A percentile compares a stretch with the other conserved stretches of the same genome.
These are phyloP conservation scores for Penicillium silybi DNA, from an alignment of 495 filamentous ascomycete genomes.

Conservation along the genomic window DNA sequence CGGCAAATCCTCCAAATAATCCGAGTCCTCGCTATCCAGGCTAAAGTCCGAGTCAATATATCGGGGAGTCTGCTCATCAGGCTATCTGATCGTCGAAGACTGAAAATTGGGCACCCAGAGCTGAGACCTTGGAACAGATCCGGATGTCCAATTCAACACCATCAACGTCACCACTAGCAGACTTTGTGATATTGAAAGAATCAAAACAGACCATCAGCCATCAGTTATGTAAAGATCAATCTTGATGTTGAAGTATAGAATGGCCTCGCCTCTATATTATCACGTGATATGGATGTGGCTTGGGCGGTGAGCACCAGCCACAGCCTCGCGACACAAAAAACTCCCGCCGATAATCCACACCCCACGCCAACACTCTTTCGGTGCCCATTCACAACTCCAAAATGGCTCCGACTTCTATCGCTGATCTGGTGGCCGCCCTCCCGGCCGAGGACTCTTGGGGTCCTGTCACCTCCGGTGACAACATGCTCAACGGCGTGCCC, in stretches of 20 bases:
- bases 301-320: conserved; percentile 32
- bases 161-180: background rate
- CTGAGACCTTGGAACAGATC: background rate
- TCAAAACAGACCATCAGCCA: background rate
- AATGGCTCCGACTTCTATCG: conserved; percentile 56
- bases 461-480: conserved; percentile 72
- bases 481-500: conserved; percentile 86
- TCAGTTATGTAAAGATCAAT: background rate
- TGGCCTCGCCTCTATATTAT: background rate
- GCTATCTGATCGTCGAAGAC: background rate
- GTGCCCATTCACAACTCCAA: conserved; percentile 15
- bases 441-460: conserved; percentile 77
- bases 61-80: background rate
- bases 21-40: conserved; percentile 11
- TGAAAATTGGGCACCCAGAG: background rate
- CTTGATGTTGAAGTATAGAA: background rate
- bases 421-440: conserved; percentile 56
- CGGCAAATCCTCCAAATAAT: conserved; percentile 13
- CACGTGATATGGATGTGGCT: conserved; percentile 16
- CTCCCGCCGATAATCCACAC: conserved; percentile 31
- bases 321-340: conserved; percentile 47
- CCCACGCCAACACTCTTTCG: conserved; percentile 22
- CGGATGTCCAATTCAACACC: background rate
- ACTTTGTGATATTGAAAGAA: background rate
- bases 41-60: conserved; percentile 5